These are phyloP conservation scores for Eucommia ulmoides DNA, from an alignment of 257 asterid species.

Conservation along the genomic window DNA sequence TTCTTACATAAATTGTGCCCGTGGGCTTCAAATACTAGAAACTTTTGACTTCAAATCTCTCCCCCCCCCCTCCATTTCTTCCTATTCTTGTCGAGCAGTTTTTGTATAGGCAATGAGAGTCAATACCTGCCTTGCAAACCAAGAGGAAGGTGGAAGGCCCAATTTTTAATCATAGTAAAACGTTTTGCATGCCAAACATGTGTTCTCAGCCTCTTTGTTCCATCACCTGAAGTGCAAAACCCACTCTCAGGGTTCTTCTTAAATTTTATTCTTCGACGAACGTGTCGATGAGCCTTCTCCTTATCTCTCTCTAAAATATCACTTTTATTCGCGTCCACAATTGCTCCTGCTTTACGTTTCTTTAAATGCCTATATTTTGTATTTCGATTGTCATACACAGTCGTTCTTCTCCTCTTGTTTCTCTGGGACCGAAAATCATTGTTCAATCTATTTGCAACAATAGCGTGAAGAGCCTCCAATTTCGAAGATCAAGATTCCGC, in stretches of 20 bases:
- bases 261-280: constrained; percentile 57
- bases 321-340: constrained; percentile 8
- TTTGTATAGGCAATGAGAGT: too few relatives aligned
- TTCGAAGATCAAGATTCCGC: constrained; percentile 73
- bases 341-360: constrained; percentile 21
- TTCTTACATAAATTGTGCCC: too few relatives aligned
- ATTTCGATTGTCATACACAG: constrained; percentile 50
- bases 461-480: constrained; percentile 51
- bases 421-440: constrained; percentile 54
- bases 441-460: constrained; percentile 41
- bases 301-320: constrained; percentile 19
- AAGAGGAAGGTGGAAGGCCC: constrained; percentile 82
- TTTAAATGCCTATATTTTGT: constrained; percentile 33
- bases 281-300: constrained; percentile 41
- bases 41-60: too few relatives aligned
- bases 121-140: constrained; percentile 75
- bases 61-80: too few relatives aligned
- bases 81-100: too few relatives aligned
- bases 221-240: constrained; percentile 65
- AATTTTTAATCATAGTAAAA: constrained; percentile 56
- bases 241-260: constrained; percentile 47
- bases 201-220: constrained; percentile 76
- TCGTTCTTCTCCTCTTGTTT: constrained; percentile 79
- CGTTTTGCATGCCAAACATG: constrained; percentile 96
- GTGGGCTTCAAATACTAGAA: too few relatives aligned